Evolutionary conservation across 2,329 filamentous ascomycete species (phyloP).

Genomic region (Fusarium sp.): DNA sequence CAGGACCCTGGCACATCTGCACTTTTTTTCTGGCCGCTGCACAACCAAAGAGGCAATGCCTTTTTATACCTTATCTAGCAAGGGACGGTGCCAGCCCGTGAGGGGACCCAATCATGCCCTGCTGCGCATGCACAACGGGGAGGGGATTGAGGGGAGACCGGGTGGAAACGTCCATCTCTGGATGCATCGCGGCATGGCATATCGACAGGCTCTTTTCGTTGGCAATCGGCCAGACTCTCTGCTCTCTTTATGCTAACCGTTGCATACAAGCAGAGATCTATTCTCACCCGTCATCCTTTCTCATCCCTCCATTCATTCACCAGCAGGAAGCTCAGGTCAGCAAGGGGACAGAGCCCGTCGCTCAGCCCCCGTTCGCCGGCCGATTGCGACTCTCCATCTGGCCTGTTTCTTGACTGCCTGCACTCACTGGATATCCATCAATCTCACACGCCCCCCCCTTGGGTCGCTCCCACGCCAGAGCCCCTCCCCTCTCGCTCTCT

Average conservation of each 20-base stretch:
- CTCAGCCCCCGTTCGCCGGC: conserved; percentile 40
- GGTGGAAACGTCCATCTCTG: conserved; percentile 8
- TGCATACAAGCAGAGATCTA: neutral
- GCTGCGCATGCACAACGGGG: conserved; percentile 35
- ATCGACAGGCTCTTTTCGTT: neutral
- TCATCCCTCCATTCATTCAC: neutral
- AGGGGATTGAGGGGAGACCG: conserved; percentile 34
- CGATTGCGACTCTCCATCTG: conserved; percentile 42
- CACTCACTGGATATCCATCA: conserved; percentile 3
- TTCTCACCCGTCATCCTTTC: neutral
- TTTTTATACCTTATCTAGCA: conserved; percentile 39
- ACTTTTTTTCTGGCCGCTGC: conserved; percentile 34
- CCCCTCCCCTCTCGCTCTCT: conserved; percentile 21
- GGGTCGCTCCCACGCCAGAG: conserved; percentile 13
- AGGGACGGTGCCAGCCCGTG: conserved; percentile 24
- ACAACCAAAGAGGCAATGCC: conserved; percentile 22
- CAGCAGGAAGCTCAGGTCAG: conserved; percentile 13
- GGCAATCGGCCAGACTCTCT: neutral
- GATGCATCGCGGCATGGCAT: conserved; percentile 5
- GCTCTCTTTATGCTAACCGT: neutral
- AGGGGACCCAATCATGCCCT: conserved; percentile 36
- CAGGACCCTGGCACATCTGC: conserved; percentile 35
- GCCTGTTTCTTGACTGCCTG: conserved; percentile 18
- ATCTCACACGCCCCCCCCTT: conserved; percentile 29
- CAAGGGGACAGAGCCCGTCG: conserved; percentile 20